These are phyloP conservation scores for Phytophthora macrochlamydospora DNA, from an alignment of 352 stramenopile species.

Conservation along the genomic window DNA sequence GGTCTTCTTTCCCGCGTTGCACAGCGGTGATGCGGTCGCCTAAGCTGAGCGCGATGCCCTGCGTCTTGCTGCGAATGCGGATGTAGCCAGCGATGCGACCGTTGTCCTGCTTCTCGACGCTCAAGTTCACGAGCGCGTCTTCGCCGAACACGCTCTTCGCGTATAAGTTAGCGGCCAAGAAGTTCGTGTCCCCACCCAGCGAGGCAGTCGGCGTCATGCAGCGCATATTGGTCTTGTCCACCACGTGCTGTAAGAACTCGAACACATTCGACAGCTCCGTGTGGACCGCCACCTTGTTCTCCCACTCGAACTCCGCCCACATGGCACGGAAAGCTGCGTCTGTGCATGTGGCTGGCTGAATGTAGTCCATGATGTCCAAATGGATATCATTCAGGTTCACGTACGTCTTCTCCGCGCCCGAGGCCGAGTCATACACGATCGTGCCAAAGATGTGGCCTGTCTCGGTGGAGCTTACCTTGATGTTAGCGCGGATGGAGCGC, in stretches of 20 bases:
- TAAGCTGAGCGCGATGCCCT: conserved; percentile 99
- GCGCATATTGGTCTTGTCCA: conserved; percentile 99
- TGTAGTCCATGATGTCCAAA: conserved; percentile 99
- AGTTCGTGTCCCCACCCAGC: conserved; percentile 91
- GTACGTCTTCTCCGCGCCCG: conserved; percentile 96
- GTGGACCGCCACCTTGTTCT: conserved; percentile 99
- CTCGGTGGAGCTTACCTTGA: conserved; percentile 99
- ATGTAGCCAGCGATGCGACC: conserved; percentile 98
- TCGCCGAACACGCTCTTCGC: conserved; percentile 95
- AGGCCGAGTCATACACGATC: conserved; percentile 98
- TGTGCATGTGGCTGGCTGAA: conserved; percentile 93
- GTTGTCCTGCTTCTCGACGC: conserved; percentile 98
- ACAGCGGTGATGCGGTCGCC: conserved; percentile 98
- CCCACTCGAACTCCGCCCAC: conserved; percentile 99
- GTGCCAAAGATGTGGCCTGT: conserved; percentile 99
- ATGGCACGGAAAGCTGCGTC: conserved; percentile 99
- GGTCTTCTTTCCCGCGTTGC: conserved; percentile 90
- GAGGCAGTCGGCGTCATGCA: conserved; percentile 96
- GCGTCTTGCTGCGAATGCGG: conserved; percentile 99
- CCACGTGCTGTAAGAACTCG: conserved; percentile 98
- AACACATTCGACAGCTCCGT: conserved; percentile 97
- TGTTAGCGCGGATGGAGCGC: conserved; percentile 97
- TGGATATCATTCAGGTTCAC: conserved; percentile 99
- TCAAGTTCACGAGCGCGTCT: conserved; percentile 99
- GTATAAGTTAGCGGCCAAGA: conserved; percentile 94